Conservation (phyloP, 179 eudicot genomes). For the Camellia oleifera region DNA sequence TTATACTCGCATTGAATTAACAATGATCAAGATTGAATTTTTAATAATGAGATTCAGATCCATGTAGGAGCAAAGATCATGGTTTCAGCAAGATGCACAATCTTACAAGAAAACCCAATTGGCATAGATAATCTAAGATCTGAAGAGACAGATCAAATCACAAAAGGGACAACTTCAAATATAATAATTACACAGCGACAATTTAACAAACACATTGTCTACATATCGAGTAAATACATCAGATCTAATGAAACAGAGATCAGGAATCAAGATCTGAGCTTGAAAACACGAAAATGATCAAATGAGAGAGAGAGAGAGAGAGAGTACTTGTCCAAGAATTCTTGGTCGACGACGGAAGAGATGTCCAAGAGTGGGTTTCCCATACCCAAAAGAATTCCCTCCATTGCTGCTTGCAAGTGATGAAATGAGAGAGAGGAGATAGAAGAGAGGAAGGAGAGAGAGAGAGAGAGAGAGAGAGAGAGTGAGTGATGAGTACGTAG, state of each 20-base stretch:
- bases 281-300: background rate
- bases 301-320: slow-evolving; percentile 7
- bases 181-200: background rate
- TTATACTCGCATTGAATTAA: background rate
- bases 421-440: background rate
- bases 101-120: background rate
- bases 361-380: slow-evolving; percentile 87
- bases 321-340: slow-evolving; percentile 59
- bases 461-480: background rate
- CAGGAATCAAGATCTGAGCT: slow-evolving; percentile 3
- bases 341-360: slow-evolving; percentile 67
- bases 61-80: background rate
- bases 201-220: background rate
- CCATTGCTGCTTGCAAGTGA: slow-evolving; percentile 34
- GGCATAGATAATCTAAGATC: background rate
- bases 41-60: slow-evolving; percentile 1
- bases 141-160: background rate
- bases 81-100: background rate
- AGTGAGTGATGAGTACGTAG: background rate
- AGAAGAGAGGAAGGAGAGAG: background rate
- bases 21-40: background rate
- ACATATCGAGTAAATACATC: background rate
- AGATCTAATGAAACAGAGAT: background rate
- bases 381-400: slow-evolving; percentile 72
- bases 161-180: background rate